Evolutionary conservation across 2,329 filamentous ascomycete species (phyloP), one percentile per base, ranked within the genome.

Genomic region (Trichoderma sp.): DNA sequence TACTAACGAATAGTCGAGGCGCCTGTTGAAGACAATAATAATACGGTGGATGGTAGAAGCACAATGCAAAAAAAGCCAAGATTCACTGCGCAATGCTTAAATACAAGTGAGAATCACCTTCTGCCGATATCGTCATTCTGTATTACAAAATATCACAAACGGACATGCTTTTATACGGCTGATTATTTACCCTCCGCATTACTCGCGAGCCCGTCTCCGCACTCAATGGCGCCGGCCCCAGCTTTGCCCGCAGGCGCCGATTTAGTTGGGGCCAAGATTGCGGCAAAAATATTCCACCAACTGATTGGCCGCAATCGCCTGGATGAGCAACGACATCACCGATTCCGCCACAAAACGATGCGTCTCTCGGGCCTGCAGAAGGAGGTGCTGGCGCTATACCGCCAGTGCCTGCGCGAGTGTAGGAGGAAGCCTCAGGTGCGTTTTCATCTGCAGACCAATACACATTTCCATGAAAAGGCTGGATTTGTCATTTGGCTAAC

Each of bases 351-450:
- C 7, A 13, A 8, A 28, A 21, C 32, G 26, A 77, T 76, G 74
- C 74, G 89, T 74, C 83, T 94, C 30, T 97, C 94, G 8, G 96
- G 96, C 43, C 84, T 98, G n/a, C 95, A 98, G 78, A 90, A 88
- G 75, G 93, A 97, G 76, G 95, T 97, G 4, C 80, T 98, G 63
- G 85, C 89, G 39, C 87, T 99, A 16, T 99, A 98, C 79, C 89
- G 95, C 69, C 87, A 89, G 77, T 98, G 95, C 75, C 83, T 99
- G 30, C 88, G 94, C 70, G 92, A 92, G 76, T 89, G 91, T 69
- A 88, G 90, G 70, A 90, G 89, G 76, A 98, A 99, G 79, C 93
- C 94, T 60, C 77, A 81, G 74, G 93, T 95, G 79, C 71, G 75
- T 70, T 26, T 16, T 28, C 4, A 52, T 16, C 7, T 14, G 28